Evolutionary conservation across 2,329 filamentous ascomycete species (phyloP), one percentile per base, ranked within the genome.

Genomic region (Metarhizium album): DNA sequence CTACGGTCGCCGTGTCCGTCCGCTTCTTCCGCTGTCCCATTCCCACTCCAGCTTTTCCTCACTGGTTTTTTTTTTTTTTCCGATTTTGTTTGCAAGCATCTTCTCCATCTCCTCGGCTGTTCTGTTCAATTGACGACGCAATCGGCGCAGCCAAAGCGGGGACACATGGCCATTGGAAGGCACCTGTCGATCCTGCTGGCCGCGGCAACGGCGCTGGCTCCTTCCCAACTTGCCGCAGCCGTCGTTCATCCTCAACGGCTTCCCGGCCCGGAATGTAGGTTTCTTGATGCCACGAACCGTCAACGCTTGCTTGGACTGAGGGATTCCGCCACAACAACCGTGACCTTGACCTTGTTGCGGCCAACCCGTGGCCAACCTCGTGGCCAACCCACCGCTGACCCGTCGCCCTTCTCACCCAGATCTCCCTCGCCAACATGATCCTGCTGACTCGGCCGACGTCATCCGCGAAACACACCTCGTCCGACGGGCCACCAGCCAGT

Each of bases 401-500:
- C 27, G 7, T 29, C 11, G 27, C 27, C 27, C 27, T 29, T 9
- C 27, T 29, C 11, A 9, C 27, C 27, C 43, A 46, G 43, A 33
- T 33, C 13, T 46, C 14, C 37, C 33, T 6, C 31, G 22, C 31
- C 31, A 27, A 20, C 35, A 50, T 11, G 42, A 16, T n/a, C 6
- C 48, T 29, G 16, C 48, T 22, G 42, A 23, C 20, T 45, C 14
- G 18, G 31, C 48, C 20, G 48, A 33, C 18, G 42, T 33, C 4
- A 16, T 47, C 40, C 46, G 31, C 46, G 45, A 54, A 46, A 23
- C 38, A 33, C 49, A 56, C 24, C 46, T 62, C 43, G 53, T 54
- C 20, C 54, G 50, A 47, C 57, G 65, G 53, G 64, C 64, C 20
- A 59, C 62, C n/a, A 52, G 59, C 31, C 55, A 64, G 46, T 65